phyloP scores from a whole-genome alignment of 2,329 filamentous ascomycete species.

The Hirsutella rhossiliensis region DNA sequence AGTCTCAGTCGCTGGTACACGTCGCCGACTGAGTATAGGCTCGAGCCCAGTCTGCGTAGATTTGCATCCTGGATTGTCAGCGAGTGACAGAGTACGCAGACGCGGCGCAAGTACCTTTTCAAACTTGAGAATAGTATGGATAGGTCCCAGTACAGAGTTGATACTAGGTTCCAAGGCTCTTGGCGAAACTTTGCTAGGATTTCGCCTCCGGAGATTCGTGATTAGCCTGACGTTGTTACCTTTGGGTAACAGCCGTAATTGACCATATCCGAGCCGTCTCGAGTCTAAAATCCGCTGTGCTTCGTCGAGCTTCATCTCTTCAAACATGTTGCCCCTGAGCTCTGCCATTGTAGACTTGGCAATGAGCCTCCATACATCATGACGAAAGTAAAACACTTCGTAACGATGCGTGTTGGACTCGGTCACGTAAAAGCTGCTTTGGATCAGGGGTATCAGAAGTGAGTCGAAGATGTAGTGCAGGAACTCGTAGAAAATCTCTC shows the following conservation, averaged over 20 bases:
- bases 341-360: slow-evolving; percentile 58
- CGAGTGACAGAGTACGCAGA: not conserved
- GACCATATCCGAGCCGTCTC: slow-evolving; percentile 61
- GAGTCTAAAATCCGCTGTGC: slow-evolving; percentile 46
- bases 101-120: slow-evolving; percentile 49
- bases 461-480: slow-evolving; percentile 92
- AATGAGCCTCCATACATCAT: slow-evolving; percentile 77
- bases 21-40: slow-evolving; percentile 71
- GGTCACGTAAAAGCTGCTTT: slow-evolving; percentile 86
- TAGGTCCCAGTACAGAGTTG: slow-evolving; percentile 49
- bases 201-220: slow-evolving; percentile 66
- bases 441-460: slow-evolving; percentile 73
- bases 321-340: slow-evolving; percentile 64
- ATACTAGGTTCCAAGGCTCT: slow-evolving; percentile 40
- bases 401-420: slow-evolving; percentile 75
- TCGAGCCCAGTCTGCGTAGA: slow-evolving; percentile 57
- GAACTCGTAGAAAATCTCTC: slow-evolving; percentile 71
- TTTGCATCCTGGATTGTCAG: slow-evolving; percentile 22
- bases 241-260: slow-evolving; percentile 76
- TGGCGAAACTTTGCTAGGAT: slow-evolving; percentile 44
- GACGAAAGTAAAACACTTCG: slow-evolving; percentile 82
- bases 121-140: slow-evolving; percentile 64
- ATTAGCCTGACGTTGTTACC: slow-evolving; percentile 66
- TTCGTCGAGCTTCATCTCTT: slow-evolving; percentile 52
- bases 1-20: slow-evolving; percentile 60